Evolutionary conservation across 768 basidiomycete genomes (phyloP).

Genomic region (Pulveroboletus sp.): DNA sequence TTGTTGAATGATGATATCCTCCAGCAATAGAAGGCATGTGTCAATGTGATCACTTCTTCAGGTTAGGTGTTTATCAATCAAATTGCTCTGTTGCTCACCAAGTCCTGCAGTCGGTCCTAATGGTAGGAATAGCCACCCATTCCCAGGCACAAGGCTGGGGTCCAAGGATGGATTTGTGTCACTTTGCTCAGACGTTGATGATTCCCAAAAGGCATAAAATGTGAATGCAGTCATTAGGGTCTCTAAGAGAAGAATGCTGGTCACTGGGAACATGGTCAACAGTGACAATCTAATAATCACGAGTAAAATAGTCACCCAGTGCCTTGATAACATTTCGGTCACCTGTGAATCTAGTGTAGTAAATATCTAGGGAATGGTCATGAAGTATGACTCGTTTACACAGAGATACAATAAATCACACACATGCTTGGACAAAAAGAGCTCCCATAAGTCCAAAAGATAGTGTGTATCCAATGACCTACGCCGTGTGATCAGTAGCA

Average conservation of each 20-base stretch:
- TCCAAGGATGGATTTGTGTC: background rate
- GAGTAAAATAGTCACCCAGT: background rate
- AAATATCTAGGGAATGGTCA: slow-evolving; percentile 11
- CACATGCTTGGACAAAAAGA: slow-evolving; percentile 11
- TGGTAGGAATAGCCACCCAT: too few species aligned
- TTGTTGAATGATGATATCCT: too few species aligned
- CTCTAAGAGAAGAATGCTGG: slow-evolving; percentile 10
- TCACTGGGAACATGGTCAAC: slow-evolving; percentile 1
- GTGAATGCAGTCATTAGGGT: slow-evolving; percentile 4
- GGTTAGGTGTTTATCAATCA: too few species aligned
- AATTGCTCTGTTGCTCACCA: slow-evolving; percentile 2
- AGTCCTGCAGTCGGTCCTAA: slow-evolving; percentile 8
- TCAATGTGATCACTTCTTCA: too few species aligned
- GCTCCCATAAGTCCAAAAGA: slow-evolving; percentile 11
- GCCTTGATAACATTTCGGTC: slow-evolving; percentile 12
- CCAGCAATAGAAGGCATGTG: too few species aligned
- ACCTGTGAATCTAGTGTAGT: slow-evolving; percentile 17
- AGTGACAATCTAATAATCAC: background rate
- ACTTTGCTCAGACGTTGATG: background rate
- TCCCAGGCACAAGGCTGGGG: too few species aligned
- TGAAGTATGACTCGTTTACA: too few species aligned
- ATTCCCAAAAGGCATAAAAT: slow-evolving; percentile 11
- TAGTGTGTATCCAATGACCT: slow-evolving; percentile 15
- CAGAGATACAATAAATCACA: background rate
- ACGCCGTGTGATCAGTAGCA: too few species aligned